phyloP scores from a whole-genome alignment of 768 basidiomycete genomes.

The Suillus luteus region DNA sequence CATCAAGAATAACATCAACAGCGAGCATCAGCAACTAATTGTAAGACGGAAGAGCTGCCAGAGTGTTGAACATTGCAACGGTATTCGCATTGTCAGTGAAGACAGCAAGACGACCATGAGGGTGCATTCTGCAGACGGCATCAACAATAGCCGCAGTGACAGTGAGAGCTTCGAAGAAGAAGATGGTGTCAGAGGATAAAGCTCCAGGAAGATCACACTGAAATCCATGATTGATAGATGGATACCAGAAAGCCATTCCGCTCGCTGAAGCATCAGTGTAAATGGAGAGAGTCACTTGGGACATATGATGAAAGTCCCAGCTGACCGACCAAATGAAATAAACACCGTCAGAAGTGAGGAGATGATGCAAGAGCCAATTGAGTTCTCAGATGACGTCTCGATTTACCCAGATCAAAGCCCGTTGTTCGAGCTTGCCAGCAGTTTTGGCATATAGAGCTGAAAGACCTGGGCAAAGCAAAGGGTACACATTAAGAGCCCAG shows the following conservation, averaged over 20 bases:
- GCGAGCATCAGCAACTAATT: slow-evolving; percentile 28
- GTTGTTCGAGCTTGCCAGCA: background rate
- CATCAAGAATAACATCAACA: slow-evolving; percentile 18
- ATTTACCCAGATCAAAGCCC: too few relatives aligned
- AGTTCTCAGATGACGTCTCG: background rate
- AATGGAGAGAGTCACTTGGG: slow-evolving; percentile 17
- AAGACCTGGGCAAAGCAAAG: too few relatives aligned
- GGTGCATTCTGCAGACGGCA: accelerated
- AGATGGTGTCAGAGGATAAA: slow-evolving; percentile 8
- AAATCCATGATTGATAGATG: background rate
- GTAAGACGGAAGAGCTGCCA: slow-evolving; percentile 20
- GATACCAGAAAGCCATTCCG: slow-evolving; percentile 17
- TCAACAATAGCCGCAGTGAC: slow-evolving; percentile 15
- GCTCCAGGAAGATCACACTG: slow-evolving; percentile 8
- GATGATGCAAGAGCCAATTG: slow-evolving; percentile 20
- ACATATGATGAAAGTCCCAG: slow-evolving; percentile 1
- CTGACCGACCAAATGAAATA: slow-evolving; percentile 11
- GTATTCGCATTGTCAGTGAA: slow-evolving; percentile 17
- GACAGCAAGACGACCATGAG: slow-evolving; percentile 6
- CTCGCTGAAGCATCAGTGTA: slow-evolving; percentile 9
- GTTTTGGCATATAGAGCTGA: too few relatives aligned
- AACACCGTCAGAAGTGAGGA: background rate
- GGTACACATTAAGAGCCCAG: too few relatives aligned
- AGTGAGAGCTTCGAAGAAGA: slow-evolving; percentile 20
- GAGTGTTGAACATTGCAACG: slow-evolving; percentile 32